These are phyloP conservation scores for Davidsoniella neocaledoniae DNA, from an alignment of 2,329 filamentous ascomycete species.

Conservation along the genomic window DNA sequence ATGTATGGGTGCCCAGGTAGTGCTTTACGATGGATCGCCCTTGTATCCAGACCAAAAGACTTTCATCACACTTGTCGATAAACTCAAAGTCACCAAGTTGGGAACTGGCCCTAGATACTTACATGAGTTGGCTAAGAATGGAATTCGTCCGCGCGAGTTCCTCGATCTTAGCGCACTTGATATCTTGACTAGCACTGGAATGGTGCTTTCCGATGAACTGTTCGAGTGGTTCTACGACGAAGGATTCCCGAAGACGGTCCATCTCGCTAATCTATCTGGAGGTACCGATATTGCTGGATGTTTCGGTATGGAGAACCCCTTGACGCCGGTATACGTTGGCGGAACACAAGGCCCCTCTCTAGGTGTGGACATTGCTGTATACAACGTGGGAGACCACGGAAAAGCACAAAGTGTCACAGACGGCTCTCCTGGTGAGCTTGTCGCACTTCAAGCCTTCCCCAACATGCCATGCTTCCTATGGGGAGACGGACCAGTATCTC, in stretches of 20 bases:
- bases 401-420: slow-evolving; percentile 28
- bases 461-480: slow-evolving; percentile 57
- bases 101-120: slow-evolving; percentile 66
- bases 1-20: slow-evolving; percentile 38
- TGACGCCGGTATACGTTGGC: slow-evolving; percentile 44
- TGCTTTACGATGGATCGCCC: slow-evolving; percentile 74
- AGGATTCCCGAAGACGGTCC: slow-evolving; percentile 49
- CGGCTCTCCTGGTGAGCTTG: slow-evolving; percentile 59
- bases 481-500: slow-evolving; percentile 29
- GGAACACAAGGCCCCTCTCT: slow-evolving; percentile 34
- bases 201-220: slow-evolving; percentile 60
- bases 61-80: slow-evolving; percentile 44
- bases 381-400: slow-evolving; percentile 34
- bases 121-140: slow-evolving; percentile 50
- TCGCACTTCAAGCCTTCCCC: slow-evolving; percentile 53
- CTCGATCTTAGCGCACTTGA: slow-evolving; percentile 45
- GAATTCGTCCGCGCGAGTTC: slow-evolving; percentile 42
- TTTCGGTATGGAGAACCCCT: slow-evolving; percentile 47
- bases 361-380: slow-evolving; percentile 37
- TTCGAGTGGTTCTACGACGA: slow-evolving; percentile 66
- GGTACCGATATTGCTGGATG: slow-evolving; percentile 59
- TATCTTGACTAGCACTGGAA: slow-evolving; percentile 56
- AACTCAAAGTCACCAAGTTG: slow-evolving; percentile 52
- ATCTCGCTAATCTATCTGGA: slow-evolving; percentile 58
- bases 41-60: slow-evolving; percentile 51